Base-by-base conservation (phyloP, 345 rosid genomes). In the Citrus sp. region DNA sequence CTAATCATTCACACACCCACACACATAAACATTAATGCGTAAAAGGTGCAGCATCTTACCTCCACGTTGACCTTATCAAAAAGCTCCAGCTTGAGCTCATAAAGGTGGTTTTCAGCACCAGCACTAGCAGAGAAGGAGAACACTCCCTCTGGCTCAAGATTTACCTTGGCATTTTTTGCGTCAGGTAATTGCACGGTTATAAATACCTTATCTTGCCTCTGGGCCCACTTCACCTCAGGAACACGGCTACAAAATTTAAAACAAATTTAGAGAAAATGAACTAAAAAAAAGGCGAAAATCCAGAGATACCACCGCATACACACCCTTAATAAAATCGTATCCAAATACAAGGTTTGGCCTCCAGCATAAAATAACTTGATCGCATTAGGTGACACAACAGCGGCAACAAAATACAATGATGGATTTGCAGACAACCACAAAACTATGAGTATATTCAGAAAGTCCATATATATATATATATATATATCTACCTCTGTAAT, bases 181-280 rank as follows among this genome's bases (percentile, higher is more conserved):
- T 93, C 98, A 0, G 98, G 89, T 79, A 93, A 81, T 25, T 79
- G 78, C 80, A 93, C 91, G 2, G 97, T 92, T 40, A 93, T 79
- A 74, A 85, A 93, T 63, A 93, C 87, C 87, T 90, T 89, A 54
- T 93, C 94, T 19, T 75, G 75, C 80, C 94, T 87, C 89, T 93
- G 91, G 4, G 98, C 97, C 98, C 98, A 93, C 85, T 90, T 93
- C 82, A 93, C 87, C 80, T 92, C 96, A 0, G 97, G 97, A 87
- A 90, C 90, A 76, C 94, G 98, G 82, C 98, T 93, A 78, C 58
- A 79, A 75, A 35, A 66, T 61, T 38, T 9, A 46, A 67, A 34
- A 0, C 19, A 61, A 34, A 37, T 75, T 61, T 66, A 24, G 13
- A 56, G 59, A 56, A 14, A 7, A 6, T 71, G 78, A 58, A 70